Evolutionary conservation across 2,329 filamentous ascomycete species (phyloP).

Genomic region (Karstenula rhodostoma): DNA sequence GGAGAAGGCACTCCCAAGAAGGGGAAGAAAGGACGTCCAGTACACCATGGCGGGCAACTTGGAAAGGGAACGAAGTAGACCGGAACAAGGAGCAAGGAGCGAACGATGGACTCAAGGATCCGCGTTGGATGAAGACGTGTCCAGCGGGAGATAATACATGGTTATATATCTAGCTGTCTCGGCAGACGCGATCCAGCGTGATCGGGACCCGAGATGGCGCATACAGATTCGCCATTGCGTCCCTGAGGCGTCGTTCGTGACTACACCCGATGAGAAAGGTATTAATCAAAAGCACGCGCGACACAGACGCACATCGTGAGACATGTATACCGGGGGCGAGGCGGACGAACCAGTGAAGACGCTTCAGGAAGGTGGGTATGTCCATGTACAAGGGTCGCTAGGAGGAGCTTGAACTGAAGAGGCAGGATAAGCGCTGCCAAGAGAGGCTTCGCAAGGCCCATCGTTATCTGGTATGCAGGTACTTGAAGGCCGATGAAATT

Average conservation of each 20-base stretch:
- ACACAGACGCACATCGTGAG: constrained; percentile 7
- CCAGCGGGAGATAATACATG: not conserved
- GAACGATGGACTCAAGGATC: constrained; percentile 13
- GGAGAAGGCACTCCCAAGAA: constrained; percentile 12
- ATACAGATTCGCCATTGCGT: constrained; percentile 2
- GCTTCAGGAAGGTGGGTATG: constrained; percentile 11
- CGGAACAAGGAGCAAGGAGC: constrained; percentile 7
- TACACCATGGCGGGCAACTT: constrained; percentile 11
- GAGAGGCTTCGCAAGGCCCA: not conserved
- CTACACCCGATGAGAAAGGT: constrained; percentile 16
- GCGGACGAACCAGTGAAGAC: not conserved
- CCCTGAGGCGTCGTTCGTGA: not conserved
- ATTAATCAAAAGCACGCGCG: constrained; percentile 10
- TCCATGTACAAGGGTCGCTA: constrained; percentile 6
- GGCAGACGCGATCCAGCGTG: constrained; percentile 9
- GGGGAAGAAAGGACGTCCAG: constrained; percentile 11
- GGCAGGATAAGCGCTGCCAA: constrained; percentile 11
- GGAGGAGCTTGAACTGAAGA: constrained; percentile 1
- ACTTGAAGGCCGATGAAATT: constrained; percentile 5
- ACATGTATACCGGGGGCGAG: constrained; percentile 10
- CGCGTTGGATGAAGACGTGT: constrained; percentile 3
- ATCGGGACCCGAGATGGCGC: constrained; percentile 1
- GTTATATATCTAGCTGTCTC: constrained; percentile 3
- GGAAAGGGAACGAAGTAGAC: not conserved
- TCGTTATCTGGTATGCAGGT: constrained; percentile 15